Evolutionary conservation across 2,329 filamentous ascomycete genomes (phyloP).

Genomic region (Drechslerella stenobrocha): DNA sequence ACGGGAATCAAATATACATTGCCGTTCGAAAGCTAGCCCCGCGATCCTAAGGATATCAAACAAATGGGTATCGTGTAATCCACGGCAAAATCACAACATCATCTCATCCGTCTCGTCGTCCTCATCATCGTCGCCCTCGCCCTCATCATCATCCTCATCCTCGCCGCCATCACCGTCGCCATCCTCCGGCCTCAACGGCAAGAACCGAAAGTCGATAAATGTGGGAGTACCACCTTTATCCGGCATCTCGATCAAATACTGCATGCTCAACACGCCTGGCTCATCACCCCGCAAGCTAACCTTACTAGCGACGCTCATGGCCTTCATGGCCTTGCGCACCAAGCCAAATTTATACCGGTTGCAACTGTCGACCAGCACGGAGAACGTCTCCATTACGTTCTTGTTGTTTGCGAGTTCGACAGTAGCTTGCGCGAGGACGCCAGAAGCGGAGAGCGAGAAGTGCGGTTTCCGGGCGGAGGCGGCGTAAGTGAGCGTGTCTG

Average conservation of each 20-base stretch:
- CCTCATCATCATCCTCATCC: conserved; percentile 3
- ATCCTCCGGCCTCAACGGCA: conserved; percentile 69
- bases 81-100: conserved; percentile 20
- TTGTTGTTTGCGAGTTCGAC: conserved; percentile 69
- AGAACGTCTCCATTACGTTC: conserved; percentile 74
- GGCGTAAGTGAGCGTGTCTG: conserved; percentile 70
- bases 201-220: conserved; percentile 81
- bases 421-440: conserved; percentile 65
- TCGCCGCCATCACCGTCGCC: conserved; percentile 56
- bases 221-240: conserved; percentile 56
- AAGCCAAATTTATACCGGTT: conserved; percentile 86
- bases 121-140: conserved; percentile 3
- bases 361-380: conserved; percentile 62
- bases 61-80: neutral
- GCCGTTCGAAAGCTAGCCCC: neutral
- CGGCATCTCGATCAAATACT: conserved; percentile 81
- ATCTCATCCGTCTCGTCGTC: conserved; percentile 35
- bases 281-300: conserved; percentile 85
- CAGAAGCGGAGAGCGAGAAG: conserved; percentile 71
- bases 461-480: conserved; percentile 68
- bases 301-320: conserved; percentile 92
- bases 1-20: neutral
- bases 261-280: conserved; percentile 87
- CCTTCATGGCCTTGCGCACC: conserved; percentile 79
- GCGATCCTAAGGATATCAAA: neutral